These are phyloP conservation scores for Xylariomycetidae sp. DNA, from an alignment of 2,329 filamentous ascomycete genomes.

Conservation along the genomic window DNA sequence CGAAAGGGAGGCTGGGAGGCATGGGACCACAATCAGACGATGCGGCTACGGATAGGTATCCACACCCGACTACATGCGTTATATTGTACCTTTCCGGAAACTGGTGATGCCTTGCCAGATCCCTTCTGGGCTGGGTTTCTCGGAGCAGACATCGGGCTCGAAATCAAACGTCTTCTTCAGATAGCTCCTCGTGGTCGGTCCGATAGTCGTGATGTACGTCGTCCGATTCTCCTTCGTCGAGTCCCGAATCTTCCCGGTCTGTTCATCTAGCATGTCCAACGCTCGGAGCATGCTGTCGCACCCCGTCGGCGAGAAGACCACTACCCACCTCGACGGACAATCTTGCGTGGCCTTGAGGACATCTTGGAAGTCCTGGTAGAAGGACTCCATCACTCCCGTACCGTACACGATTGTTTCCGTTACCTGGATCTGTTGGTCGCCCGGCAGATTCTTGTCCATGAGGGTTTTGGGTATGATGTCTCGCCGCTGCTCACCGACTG, in stretches of 20 bases:
- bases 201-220: constrained; percentile 78
- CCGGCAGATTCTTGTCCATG: constrained; percentile 48
- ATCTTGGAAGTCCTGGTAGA: constrained; percentile 58
- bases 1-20: no score
- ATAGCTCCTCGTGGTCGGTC: constrained; percentile 81
- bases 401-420: constrained; percentile 82
- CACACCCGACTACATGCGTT: no score
- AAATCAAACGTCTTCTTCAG: constrained; percentile 59
- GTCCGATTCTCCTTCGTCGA: constrained; percentile 25
- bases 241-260: constrained; percentile 33
- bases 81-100: constrained; percentile 8
- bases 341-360: constrained; percentile 41
- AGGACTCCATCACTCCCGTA: constrained; percentile 75
- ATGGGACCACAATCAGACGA: no score
- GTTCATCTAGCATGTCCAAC: constrained; percentile 44
- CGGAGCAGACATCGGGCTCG: constrained; percentile 73
- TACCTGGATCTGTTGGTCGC: constrained; percentile 53
- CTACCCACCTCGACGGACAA: constrained; percentile 56
- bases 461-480: constrained; percentile 85
- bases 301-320: constrained; percentile 65
- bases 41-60: no score
- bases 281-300: constrained; percentile 54
- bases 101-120: constrained; percentile 60
- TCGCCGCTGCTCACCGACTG: constrained; percentile 82
- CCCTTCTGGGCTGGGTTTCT: constrained; percentile 75